Conservation (phyloP, 2,329 filamentous ascomycete species). For the Fusarium sp. region DNA sequence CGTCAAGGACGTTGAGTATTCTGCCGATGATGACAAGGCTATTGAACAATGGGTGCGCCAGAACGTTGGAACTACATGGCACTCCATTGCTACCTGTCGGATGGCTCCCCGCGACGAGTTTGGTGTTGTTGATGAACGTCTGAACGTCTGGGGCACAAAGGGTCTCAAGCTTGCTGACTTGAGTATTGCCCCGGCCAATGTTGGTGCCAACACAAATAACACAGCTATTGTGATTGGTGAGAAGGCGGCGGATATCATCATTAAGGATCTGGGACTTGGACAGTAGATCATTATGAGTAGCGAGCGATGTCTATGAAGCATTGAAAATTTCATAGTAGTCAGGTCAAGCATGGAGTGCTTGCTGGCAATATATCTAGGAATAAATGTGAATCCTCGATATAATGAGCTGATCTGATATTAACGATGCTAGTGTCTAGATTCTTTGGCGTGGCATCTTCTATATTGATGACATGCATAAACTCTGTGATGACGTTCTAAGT, state of each 20-base stretch:
- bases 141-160: constrained; percentile 56
- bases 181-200: constrained; percentile 51
- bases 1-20: constrained; percentile 58
- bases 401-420: background rate
- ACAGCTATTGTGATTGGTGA: constrained; percentile 62
- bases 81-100: constrained; percentile 58
- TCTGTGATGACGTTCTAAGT: background rate
- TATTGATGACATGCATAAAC: background rate
- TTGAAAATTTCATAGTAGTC: background rate
- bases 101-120: constrained; percentile 54
- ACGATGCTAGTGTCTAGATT: background rate
- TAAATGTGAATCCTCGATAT: background rate
- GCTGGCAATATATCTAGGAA: background rate
- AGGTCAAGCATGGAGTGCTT: background rate
- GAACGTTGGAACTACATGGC: constrained; percentile 57
- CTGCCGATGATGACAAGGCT: constrained; percentile 59
- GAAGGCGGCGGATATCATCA: constrained; percentile 56
- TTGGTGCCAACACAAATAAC: constrained; percentile 61
- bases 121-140: constrained; percentile 50
- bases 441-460: background rate
- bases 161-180: constrained; percentile 55
- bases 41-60: constrained; percentile 59
- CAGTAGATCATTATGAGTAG: background rate
- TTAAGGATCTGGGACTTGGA: constrained; percentile 47
- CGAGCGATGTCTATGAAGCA: background rate